These are phyloP conservation scores for Elsinoe australis DNA, from an alignment of 2,329 filamentous ascomycete species.

Conservation along the genomic window DNA sequence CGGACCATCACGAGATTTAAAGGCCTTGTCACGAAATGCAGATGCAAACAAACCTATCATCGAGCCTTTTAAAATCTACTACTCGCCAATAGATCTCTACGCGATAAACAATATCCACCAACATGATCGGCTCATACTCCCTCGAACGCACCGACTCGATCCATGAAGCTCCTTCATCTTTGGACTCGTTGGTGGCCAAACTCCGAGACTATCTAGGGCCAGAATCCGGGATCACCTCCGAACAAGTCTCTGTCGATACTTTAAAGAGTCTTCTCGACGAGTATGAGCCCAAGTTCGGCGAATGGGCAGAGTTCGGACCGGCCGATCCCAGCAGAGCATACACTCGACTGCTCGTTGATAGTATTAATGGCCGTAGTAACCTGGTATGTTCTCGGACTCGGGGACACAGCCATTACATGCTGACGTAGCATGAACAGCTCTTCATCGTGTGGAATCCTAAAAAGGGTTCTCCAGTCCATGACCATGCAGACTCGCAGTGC, in stretches of 20 bases:
- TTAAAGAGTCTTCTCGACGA: constrained; percentile 65
- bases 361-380: constrained; percentile 76
- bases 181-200: constrained; percentile 54
- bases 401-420: too few species aligned
- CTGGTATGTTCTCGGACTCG: constrained; percentile 39
- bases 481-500: constrained; percentile 73
- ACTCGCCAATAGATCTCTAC: too few species aligned
- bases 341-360: constrained; percentile 82
- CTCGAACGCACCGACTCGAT: constrained; percentile 4
- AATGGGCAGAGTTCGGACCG: constrained; percentile 71
- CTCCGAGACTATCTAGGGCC: constrained; percentile 69
- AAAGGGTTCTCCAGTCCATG: constrained; percentile 77
- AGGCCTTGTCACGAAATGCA: constrained; percentile 7
- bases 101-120: not conserved
- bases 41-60: not conserved
- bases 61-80: too few species aligned
- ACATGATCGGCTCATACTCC: not conserved
- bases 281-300: constrained; percentile 60
- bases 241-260: constrained; percentile 67
- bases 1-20: constrained; percentile 15
- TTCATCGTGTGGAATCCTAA: constrained; percentile 85
- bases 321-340: constrained; percentile 64
- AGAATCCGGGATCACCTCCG: constrained; percentile 72
- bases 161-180: constrained; percentile 10
- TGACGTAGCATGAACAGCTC: constrained; percentile 35